Base-by-base conservation (phyloP, 2,329 filamentous ascomycete species). In the Plectosphaerella cucumerina region DNA sequence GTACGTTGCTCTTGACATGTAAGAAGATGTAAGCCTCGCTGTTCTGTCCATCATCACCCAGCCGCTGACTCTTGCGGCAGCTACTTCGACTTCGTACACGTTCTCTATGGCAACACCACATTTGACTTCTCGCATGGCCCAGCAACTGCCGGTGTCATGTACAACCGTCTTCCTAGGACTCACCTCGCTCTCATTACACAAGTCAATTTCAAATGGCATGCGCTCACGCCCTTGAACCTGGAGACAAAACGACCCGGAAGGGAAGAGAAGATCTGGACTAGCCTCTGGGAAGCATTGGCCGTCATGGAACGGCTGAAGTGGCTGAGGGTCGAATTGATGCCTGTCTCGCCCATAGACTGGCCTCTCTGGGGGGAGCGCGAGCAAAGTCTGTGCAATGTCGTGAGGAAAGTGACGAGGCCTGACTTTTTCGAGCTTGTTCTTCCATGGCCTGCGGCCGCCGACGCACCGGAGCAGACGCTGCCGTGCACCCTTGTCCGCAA, bases 331-430 rank as follows among this genome's bases (percentile, higher is more conserved):
- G 50, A 50, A n/a, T 21, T 56, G 37, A 48, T 21, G 37, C 21
- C 53, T 43, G 20, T 14, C 48, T 2, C 6, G 21, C 46, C 46
- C 35, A 17, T 17, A 3, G 20, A 34, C 6, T 50, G 48, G 22
- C 10, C 35, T n/a, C 22, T 43, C 48, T 56, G 45, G 35, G 53
- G 46, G 35, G 35, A 53, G 42, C n/a, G 17, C 14, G 54, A 56
- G 43, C 45, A 21, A 43, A 47, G 50, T 21, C 22, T 54, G 39
- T 55, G 53, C 50, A 46, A 53, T 43, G 35, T 21, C 15, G 50
- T 56, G 39, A 56, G 37, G 42, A 55, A 55, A 48, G 53, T 55
- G 43, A 56, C 54, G 35, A 42, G 50, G 35, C 54, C 54, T 44
- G 53, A 48, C 17, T 34, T 51, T 37, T 56, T 56, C 34, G 52